Base-by-base conservation (phyloP, 768 basidiomycete species). In the Tephrocybe sp. region DNA sequence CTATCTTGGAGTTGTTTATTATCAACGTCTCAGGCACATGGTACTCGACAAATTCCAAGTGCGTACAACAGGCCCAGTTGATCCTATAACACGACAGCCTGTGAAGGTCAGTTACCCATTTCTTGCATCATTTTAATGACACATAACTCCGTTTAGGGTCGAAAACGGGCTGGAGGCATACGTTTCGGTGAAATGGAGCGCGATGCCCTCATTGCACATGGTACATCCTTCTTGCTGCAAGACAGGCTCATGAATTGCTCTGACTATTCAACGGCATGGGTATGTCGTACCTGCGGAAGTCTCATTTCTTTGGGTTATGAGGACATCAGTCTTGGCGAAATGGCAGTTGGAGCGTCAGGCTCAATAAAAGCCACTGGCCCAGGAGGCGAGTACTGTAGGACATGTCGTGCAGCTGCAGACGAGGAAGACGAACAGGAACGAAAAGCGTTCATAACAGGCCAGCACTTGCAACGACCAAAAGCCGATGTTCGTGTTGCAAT, bases 151-250 rank as follows among this genome's bases (percentile, higher is more conserved):
- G 37, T 42, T 34, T 58, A 93, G 94, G 97, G 97, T 50, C 90
- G 97, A 54, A 98, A 98, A 81, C 90, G 94, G 48, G 93, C 91
- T 38, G 97, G 97, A 62, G 97, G 97, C 63, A 99, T 99, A 64
- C 94, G 97, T 49, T 98, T 99, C 66, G 97, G 97, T 61, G 97
- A 99, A 75, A 99, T 99, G 97, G 97, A 99, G 70, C 90, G 97
- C 47, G 97, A 99, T 66, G 97, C 97, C 10, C 81, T 99, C 45
- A 95, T 99, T 59, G 97, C 97, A 3, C 97, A 99, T 69, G 97
- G 97, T 39, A 97, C 97, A 12, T 94, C 95, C 1, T 99, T 97
- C 86, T 79, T 99, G 34, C 83, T 99, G 20, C 97, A 99, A 76
- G 97, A 99, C 72, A 81, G 97, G 51, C 73, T 99, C 65, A 98